Evolutionary conservation across 169 alveolate species (phyloP).

Genomic region (Plasmodium ovale): DNA sequence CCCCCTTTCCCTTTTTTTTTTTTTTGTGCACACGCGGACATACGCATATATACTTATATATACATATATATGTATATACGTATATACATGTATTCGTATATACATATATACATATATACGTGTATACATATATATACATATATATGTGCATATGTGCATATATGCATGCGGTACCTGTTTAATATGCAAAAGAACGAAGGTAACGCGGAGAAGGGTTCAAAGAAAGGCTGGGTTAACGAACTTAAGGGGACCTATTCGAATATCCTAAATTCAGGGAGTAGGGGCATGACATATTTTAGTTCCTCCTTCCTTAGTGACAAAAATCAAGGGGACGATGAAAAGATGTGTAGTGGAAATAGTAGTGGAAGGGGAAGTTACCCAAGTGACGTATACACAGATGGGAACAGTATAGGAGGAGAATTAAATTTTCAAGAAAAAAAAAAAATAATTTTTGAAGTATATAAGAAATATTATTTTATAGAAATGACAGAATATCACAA

Average conservation of each 20-base stretch:
- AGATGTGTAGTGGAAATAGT: neutral
- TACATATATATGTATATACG: neutral
- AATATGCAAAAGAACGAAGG: constrained; percentile 12
- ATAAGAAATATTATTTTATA: constrained; percentile 73
- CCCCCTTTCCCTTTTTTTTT: too few relatives aligned
- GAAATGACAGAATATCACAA: constrained; percentile 76
- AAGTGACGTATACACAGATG: neutral
- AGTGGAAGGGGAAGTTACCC: neutral
- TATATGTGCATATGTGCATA: neutral
- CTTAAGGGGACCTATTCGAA: constrained; percentile 12
- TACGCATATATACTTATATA: neutral
- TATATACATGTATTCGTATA: constrained; percentile 89
- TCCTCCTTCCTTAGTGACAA: neutral
- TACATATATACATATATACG: neutral
- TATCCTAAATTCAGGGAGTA: neutral
- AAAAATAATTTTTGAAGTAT: constrained; percentile 48
- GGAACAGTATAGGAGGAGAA: constrained; percentile 5
- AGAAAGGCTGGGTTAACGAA: constrained; percentile 13
- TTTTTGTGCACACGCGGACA: too few relatives aligned
- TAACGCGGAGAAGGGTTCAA: neutral
- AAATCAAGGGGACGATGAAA: neutral
- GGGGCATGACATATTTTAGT: neutral
- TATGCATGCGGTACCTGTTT: neutral
- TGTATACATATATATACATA: neutral
- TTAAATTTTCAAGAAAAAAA: constrained; percentile 21